Conservation (phyloP, 805 yeast species). For the Komagataella pastoris region DNA sequence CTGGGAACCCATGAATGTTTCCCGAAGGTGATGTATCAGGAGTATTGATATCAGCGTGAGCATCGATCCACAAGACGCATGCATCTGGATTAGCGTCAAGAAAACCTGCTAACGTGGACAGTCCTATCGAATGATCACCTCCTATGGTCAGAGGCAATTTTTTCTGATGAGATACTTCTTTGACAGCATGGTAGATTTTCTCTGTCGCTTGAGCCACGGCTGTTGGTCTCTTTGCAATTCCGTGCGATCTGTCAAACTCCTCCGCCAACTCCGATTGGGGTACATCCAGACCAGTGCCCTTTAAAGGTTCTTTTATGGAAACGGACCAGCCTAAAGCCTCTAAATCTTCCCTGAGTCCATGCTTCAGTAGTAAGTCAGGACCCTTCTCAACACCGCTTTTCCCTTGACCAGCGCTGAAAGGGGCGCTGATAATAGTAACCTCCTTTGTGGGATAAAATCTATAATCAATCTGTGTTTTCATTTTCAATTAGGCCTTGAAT, state of each 20-base stretch:
- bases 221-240: conserved; percentile 52
- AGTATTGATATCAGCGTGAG: conserved; percentile 95
- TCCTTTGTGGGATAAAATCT: conserved; percentile 40
- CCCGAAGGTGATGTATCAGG: conserved; percentile 76
- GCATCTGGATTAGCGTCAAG: conserved; percentile 72
- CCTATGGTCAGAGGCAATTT: conserved; percentile 77
- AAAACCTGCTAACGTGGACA: conserved; percentile 84
- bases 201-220: conserved; percentile 66
- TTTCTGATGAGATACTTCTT: conserved; percentile 29
- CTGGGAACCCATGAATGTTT: conserved; percentile 94
- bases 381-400: conserved; percentile 91
- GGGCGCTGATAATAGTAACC: conserved; percentile 72
- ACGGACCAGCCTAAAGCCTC: conserved; percentile 63
- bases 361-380: conserved; percentile 62
- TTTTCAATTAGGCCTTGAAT: not conserved
- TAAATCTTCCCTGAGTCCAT: conserved; percentile 56
- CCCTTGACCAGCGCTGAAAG: conserved; percentile 94
- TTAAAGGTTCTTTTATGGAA: conserved; percentile 37
- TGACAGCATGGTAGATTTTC: conserved; percentile 48
- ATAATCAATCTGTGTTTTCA: conserved; percentile 19
- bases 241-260: conserved; percentile 9
- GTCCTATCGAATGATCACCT: conserved; percentile 95
- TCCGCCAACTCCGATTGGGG: not conserved
- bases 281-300: conserved; percentile 9
- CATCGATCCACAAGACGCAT: conserved; percentile 91